Conservation (phyloP, 192 early-diverging fungal genomes). For the Diversispora epigaea region DNA sequence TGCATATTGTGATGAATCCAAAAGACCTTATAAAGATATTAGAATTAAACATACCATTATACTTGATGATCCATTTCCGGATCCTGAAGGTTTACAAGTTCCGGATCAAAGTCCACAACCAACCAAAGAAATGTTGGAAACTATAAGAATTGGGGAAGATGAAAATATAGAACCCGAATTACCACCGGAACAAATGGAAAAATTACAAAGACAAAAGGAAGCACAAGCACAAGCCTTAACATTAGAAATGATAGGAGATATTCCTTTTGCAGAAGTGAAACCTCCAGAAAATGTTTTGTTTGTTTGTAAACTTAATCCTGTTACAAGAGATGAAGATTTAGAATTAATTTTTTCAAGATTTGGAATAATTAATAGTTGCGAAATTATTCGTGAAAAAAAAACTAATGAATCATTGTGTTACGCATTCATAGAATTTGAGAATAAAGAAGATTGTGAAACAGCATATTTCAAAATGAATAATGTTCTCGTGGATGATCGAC, state of each 20-base stretch:
- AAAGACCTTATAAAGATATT: slow-evolving; percentile 81
- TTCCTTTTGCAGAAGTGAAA: slow-evolving; percentile 95
- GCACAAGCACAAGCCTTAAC: slow-evolving; percentile 88
- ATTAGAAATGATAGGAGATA: slow-evolving; percentile 95
- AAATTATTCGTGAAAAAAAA: slow-evolving; percentile 84
- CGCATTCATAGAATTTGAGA: slow-evolving; percentile 95
- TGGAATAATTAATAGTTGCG: slow-evolving; percentile 84
- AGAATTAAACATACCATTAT: slow-evolving; percentile 89
- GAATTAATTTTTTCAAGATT: slow-evolving; percentile 91
- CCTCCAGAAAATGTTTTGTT: slow-evolving; percentile 97
- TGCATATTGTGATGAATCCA: slow-evolving; percentile 65
- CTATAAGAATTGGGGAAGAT: slow-evolving; percentile 78
- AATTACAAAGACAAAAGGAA: slow-evolving; percentile 63
- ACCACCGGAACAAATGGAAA: slow-evolving; percentile 67
- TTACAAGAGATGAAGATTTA: slow-evolving; percentile 88
- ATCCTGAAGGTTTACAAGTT: slow-evolving; percentile 66
- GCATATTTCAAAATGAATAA: slow-evolving; percentile 98
- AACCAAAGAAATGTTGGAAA: slow-evolving; percentile 65
- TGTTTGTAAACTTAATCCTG: slow-evolving; percentile 91
- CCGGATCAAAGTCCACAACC: slow-evolving; percentile 79
- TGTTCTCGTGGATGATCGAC: slow-evolving; percentile 91
- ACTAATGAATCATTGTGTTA: slow-evolving; percentile 85
- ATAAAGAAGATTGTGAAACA: slow-evolving; percentile 82
- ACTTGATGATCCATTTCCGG: slow-evolving; percentile 90
- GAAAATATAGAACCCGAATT: slow-evolving; percentile 61